Evolutionary conservation across 441 rosid species (phyloP), one percentile per base, ranked within the genome.

Genomic region (Croton laevigatus): DNA sequence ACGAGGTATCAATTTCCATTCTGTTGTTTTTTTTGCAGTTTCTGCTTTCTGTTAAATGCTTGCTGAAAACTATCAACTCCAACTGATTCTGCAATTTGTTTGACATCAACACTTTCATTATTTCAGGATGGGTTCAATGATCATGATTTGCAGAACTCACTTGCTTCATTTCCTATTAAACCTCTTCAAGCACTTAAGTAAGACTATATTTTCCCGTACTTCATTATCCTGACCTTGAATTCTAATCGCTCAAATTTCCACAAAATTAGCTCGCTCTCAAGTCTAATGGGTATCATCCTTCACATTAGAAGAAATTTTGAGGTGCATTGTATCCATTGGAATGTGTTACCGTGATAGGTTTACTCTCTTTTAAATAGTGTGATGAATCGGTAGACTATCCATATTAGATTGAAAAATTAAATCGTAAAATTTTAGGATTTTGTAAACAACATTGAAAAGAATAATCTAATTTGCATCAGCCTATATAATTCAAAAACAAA

Each of bases 171-270:
- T 87, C 94, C 98, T 6, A 76, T 82, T 61, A 93, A 88, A 71
- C 98, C 97, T 79, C 89, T 95, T 76, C 89, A 86, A 82, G 97
- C 97, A 44, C 95, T 93, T 49, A 89, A 88, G 98, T 95, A 87
- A 51, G 76, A 4, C 19, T 54, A 45, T 23, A 4, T 17, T 45
- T 6, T 20, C 40, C 58, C 46, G 22, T 52, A 23, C 10, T 34
- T 45, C 44, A 1, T 69, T 42, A 16, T 59, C n/a, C 3, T 23
- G 16, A 8, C 23, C 13, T 67, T 57, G 6, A 38, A 40, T 27
- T 66, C 52, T 38, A 22, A 45, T 66, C 37, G 17, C 60, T 59
- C 10, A 5, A 27, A 23, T 1, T 8, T 59, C 59, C 0, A 11
- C 2, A 8, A 8, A 49, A 34, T 54, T 53, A 32, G 38, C 48